phyloP scores from a whole-genome alignment of 2,329 filamentous ascomycete species.

The Ceratocystis ficicola region DNA sequence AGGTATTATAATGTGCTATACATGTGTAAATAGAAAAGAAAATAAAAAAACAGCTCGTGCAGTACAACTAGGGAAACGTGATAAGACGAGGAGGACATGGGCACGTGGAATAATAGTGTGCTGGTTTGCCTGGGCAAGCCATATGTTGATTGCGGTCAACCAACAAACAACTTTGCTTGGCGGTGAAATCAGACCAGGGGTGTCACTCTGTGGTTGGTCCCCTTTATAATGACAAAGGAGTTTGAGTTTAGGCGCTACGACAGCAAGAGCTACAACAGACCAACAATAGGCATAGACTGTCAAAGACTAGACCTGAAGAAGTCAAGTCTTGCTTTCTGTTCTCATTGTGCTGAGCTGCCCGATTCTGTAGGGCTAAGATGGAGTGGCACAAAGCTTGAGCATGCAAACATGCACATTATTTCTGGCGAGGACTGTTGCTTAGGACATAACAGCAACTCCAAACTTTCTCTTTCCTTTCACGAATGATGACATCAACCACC shows the following conservation, averaged over 20 bases:
- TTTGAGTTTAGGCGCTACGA: background rate
- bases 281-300: background rate
- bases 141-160: background rate
- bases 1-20: too few relatives aligned
- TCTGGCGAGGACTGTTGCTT: background rate
- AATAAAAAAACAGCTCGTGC: too few relatives aligned
- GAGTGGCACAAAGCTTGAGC: background rate
- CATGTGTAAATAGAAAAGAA: too few relatives aligned
- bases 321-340: background rate
- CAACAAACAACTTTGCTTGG: conserved; percentile 2
- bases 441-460: background rate
- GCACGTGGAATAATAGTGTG: too few relatives aligned
- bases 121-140: background rate
- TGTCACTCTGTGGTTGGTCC: background rate
- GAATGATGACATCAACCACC: background rate
- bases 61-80: too few relatives aligned
- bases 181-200: background rate
- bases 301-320: background rate
- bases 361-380: background rate
- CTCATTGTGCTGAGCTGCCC: background rate
- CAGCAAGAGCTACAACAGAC: background rate
- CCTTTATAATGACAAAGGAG: background rate
- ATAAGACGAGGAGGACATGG: too few relatives aligned
- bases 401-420: too few relatives aligned
- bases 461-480: background rate